Evolutionary conservation across 2,329 filamentous ascomycete species (phyloP), one percentile per base, ranked within the genome.

Genomic region (Malbranchea zuffiana): DNA sequence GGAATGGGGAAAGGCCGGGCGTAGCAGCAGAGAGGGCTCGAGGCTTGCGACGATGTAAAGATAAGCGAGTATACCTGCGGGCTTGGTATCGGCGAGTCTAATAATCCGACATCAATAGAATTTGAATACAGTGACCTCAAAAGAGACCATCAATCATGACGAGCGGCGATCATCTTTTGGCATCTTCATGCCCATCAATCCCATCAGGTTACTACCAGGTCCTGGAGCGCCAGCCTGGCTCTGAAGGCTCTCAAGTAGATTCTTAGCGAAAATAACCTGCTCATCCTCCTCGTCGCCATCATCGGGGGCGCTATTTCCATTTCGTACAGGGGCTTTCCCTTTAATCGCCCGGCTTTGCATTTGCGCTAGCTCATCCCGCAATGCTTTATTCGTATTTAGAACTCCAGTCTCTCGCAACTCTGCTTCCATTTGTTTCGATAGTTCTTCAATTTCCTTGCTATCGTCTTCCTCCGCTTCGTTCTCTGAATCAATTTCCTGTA

Each of bases 171-270:
- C 84, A 50, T 93, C 85, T 42, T 82, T 71, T 0, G 88, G 88
- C 41, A 95, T 66, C 26, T 74, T 71, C 46, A 95, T 67, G 0
- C 86, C 86, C 79, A 96, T 81, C 62, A 92, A 72, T 5, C 78
- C 80, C 51, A 98, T 70, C 42, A 98, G 65, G 54, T 95, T 96
- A 1, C 87, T 78, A 2, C 82, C 82, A 1, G 90, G 90, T 0
- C 90, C 90, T 20, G 84, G 70, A 66, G 81, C 74, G 8, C 90
- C 90, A 12, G 69, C 84, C 57, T 96, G 88, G 11, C 82, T 80
- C 54, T 93, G 92, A 61, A 98, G 87, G 50, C 84, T 88, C 57
- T 95, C 85, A 1, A 98, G 67, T 37, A 98, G 67, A 51, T 96
- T 96, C 57, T 82, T 85, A 12, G 83, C 86, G 16, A 98, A 67